phyloP scores from a whole-genome alignment of 2,329 filamentous ascomycete species.

The Aspergillus viridinutans region DNA sequence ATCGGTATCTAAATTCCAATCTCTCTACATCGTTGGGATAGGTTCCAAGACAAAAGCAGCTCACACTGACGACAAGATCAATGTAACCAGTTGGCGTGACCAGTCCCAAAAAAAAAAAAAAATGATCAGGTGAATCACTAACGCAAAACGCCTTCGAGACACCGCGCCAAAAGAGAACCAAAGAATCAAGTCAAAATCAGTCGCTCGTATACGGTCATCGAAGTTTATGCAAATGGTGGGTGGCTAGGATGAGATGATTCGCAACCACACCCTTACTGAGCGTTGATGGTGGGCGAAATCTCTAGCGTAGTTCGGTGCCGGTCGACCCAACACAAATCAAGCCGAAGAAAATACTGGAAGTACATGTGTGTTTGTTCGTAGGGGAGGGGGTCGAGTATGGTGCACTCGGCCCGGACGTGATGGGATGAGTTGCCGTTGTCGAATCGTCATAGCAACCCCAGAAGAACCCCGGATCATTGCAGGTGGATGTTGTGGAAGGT shows the following conservation, averaged over 20 bases:
- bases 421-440: constrained; percentile 25
- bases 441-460: constrained; percentile 52
- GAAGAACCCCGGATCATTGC: constrained; percentile 52
- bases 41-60: neutral
- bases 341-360: constrained; percentile 22
- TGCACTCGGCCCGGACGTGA: constrained; percentile 25
- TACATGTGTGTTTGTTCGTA: constrained; percentile 24
- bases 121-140: neutral
- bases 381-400: constrained; percentile 20
- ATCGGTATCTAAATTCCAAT: neutral
- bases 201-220: neutral
- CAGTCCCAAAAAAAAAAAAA: neutral
- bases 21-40: neutral
- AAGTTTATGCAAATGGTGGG: neutral
- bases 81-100: neutral
- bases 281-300: neutral
- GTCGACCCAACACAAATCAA: constrained; percentile 18
- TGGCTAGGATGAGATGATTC: neutral
- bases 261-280: neutral
- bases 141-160: neutral
- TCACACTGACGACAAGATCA: neutral
- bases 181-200: neutral
- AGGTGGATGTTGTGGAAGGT: constrained; percentile 27
- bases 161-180: neutral
- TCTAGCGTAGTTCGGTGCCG: neutral